Evolutionary conservation across 805 yeast genomes (phyloP), one percentile per base, ranked within the genome.

Genomic region (Saccharomycopsis synnaedendra): DNA sequence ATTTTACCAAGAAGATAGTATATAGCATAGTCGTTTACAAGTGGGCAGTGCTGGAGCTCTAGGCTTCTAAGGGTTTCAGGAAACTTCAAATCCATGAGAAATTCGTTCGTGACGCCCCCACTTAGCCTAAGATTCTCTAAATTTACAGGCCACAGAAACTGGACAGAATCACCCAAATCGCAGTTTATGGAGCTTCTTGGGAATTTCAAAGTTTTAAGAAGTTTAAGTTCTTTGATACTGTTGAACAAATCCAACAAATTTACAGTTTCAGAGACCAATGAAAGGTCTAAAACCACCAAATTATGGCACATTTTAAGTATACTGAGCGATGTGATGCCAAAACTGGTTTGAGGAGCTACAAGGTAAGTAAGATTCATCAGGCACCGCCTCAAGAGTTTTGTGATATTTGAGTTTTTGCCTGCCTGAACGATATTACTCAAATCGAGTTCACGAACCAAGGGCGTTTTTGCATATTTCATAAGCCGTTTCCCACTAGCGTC

Each of bases 281-380:
- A 76, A 51, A 90, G 64, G 60, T 90, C 97, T 36, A 90, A 66
- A 1, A 77, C 74, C 53, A 70, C 70, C 48, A 90, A 65, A 32
- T 72, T 69, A 28, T 66, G 66, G 61, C 98, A 93, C 40, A 80
- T 69, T 49, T 85, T 74, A 41, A 93, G 68, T 44, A 94, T 80
- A n/a, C 86, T 74, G 55, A 90, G 65, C 1, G 97, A 97, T 1
- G 95, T 84, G 44, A 80, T 74, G 0, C 98, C 98, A 67, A 93
- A 90, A 65, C 94, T 83, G 33, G 97, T 82, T 60, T 90, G 97
- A 3, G 97, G 96, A 0, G 97, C 96, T 5, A 84, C 74, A 57
- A 93, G 88, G 7, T 71, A 67, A 53, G 78, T 75, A 43, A 93
- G 66, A 37, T 70, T 73, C 19, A 71, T 61, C 5, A 88, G 75